A percentile compares a stretch with the other conserved stretches of the same genome.
phyloP scores from a whole-genome alignment of 169 alveolate species.

The Cryptosporidium meleagridis region DNA sequence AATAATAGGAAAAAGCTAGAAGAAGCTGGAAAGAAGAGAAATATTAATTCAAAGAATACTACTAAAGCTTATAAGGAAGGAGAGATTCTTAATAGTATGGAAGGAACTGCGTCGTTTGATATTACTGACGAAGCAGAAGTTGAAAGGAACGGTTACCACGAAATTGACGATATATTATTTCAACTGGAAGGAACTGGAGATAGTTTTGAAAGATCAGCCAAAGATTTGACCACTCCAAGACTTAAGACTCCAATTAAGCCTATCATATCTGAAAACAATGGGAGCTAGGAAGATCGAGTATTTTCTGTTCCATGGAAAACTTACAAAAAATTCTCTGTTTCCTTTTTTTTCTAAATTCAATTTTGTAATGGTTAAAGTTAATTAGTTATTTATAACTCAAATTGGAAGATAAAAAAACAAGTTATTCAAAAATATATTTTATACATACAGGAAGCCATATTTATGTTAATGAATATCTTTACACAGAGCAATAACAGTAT shows the following conservation, averaged over 20 bases:
- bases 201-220: conserved; percentile 12
- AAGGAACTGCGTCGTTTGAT: background rate
- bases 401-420: background rate
- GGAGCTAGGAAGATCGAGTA: background rate
- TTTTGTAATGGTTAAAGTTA: background rate
- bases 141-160: background rate
- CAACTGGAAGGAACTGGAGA: conserved; percentile 30
- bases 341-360: background rate
- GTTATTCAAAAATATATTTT: background rate
- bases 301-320: background rate
- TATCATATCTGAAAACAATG: background rate
- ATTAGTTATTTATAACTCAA: background rate
- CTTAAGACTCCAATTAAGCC: conserved; percentile 62
- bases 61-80: background rate
- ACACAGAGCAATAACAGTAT: background rate
- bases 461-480: background rate
- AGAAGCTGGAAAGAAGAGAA: background rate
- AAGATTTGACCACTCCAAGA: conserved; percentile 57
- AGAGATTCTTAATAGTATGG: background rate
- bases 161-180: background rate
- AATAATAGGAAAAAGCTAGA: conserved; percentile 16
- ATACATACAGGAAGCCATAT: background rate
- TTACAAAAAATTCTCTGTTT: background rate
- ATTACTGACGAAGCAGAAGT: background rate
- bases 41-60: background rate